Conservation (phyloP, 305 asterid genomes). For the Solanum hybrid region DNA sequence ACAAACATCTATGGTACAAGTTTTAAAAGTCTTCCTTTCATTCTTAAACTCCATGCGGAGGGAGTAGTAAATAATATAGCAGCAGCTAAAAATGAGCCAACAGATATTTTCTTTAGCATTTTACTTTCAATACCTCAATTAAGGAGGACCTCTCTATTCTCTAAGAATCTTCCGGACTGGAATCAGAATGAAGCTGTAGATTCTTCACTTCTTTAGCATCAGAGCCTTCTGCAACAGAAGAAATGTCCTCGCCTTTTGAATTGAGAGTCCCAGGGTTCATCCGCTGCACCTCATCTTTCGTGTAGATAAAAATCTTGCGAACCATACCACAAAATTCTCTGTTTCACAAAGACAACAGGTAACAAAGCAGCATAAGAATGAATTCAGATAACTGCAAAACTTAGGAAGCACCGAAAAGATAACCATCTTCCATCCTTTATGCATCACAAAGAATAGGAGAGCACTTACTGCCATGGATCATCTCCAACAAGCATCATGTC, state of each 20-base stretch:
- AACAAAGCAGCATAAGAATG: not conserved
- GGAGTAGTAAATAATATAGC: not conserved
- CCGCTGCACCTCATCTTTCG: slow-evolving; percentile 33
- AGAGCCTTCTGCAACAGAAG: slow-evolving; percentile 48
- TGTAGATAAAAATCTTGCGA: slow-evolving; percentile 17
- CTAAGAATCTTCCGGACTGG: slow-evolving; percentile 16
- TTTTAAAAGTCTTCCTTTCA: not conserved
- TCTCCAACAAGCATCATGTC: slow-evolving; percentile 28
- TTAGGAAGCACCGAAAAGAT: not conserved
- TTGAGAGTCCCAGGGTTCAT: slow-evolving; percentile 63
- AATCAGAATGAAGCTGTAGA: slow-evolving; percentile 15
- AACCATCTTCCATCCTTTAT: not conserved
- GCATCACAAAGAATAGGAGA: not conserved
- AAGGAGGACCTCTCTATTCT: slow-evolving; percentile 3
- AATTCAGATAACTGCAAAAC: not conserved
- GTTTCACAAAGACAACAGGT: slow-evolving; percentile 2
- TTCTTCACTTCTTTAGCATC: slow-evolving; percentile 39
- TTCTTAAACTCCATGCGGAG: not conserved
- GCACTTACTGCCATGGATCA: slow-evolving; percentile 28
- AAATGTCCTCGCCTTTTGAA: slow-evolving; percentile 57
- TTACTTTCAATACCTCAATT: not conserved
- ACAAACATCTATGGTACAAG: not conserved
- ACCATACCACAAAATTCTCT: slow-evolving; percentile 25
- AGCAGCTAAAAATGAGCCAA: not conserved
- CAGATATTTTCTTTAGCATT: not conserved